Evolutionary conservation across 352 stramenopile species (phyloP).

Genomic region (Globisporangium abappressorium): DNA sequence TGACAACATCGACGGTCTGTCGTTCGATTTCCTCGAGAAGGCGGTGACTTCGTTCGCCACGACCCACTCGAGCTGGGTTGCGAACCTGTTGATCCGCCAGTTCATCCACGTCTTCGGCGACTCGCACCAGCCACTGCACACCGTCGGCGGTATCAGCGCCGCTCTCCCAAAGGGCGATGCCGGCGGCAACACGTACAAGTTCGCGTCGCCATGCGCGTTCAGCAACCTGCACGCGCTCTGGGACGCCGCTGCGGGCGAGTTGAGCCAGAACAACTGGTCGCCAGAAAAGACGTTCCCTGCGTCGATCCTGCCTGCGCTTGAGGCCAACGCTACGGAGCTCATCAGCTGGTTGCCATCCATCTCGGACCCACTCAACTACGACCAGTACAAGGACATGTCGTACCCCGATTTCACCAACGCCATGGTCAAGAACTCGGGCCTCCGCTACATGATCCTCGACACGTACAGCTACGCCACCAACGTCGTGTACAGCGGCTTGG

Average conservation of each 20-base stretch:
- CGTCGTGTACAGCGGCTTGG: conserved; percentile 37
- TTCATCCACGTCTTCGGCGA: conserved; percentile 75
- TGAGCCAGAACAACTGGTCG: conserved; percentile 54
- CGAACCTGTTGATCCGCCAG: conserved; percentile 58
- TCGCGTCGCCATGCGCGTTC: conserved; percentile 42
- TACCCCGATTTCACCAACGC: conserved; percentile 33
- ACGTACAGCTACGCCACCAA: conserved; percentile 40
- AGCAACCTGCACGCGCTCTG: conserved; percentile 69
- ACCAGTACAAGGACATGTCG: conserved; percentile 33
- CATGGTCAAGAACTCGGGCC: conserved; percentile 25
- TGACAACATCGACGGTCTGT: conserved; percentile 46
- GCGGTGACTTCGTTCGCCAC: conserved; percentile 52
- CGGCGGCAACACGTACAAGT: conserved; percentile 61
- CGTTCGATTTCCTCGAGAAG: conserved; percentile 39
- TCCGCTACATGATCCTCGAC: conserved; percentile 37
- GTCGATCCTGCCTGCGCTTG: conserved; percentile 14
- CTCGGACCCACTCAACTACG: conserved; percentile 36
- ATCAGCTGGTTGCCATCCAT: conserved; percentile 29
- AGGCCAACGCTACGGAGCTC: conserved; percentile 46
- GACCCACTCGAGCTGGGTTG: conserved; percentile 60
- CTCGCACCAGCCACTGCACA: conserved; percentile 61
- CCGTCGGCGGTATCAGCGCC: conserved; percentile 39
- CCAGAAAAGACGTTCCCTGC: conserved; percentile 18
- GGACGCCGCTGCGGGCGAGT: conserved; percentile 52
- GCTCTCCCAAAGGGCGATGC: conserved; percentile 48